Base-by-base conservation (phyloP, 1,284 basidiomycete species). In the Retiboletus fuscus region DNA sequence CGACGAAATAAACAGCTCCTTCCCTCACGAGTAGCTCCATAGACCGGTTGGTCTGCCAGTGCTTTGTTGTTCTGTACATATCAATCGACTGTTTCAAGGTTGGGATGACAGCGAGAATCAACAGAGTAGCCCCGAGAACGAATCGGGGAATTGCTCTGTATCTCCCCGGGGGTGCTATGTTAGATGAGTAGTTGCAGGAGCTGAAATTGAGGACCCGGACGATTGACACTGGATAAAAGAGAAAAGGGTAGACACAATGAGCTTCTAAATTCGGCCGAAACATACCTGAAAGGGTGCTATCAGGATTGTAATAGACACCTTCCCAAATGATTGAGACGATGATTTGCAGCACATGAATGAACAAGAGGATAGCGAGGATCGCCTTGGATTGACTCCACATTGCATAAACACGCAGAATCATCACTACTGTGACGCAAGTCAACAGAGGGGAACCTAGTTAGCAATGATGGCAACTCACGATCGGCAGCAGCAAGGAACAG, bases 391-490 rank as follows among this genome's bases (percentile, higher is more conserved):
- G 61, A 71, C 24, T 4, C 67, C 72, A 73, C 51, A 72, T 73
- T 11, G 71, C 72, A 71, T 72, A 61, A 15, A 73, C 72, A 34
- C 71, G 72, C 11, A 74, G 24, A 16, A 74, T 28, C 72, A 73
- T 73, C 22, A 74, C 69, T 4, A 74, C 72, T 73, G 39, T 28
- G n/a, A 49, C 20, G 15, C 1, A n/a, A 24, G 11, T 73, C 41
- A 70, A 28, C 13, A 15, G 10, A 49, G 7, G 12, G n/a, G 41
- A 11, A 53, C 12, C 0, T 5, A 26, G 24, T 7, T 13, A 10
- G 6, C 18, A 10, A 43, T 12, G 2, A 26, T 22, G 18, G 10
- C 2, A 28, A 34, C 70, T 41, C 24, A 73, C 70, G 22, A 51
- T 72, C 73, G 5, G 71, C 69, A 24, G 73, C 71, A 18, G 62